phyloP scores from a whole-genome alignment of 2,329 filamentous ascomycete species.

The Sarocladium oryzae region DNA sequence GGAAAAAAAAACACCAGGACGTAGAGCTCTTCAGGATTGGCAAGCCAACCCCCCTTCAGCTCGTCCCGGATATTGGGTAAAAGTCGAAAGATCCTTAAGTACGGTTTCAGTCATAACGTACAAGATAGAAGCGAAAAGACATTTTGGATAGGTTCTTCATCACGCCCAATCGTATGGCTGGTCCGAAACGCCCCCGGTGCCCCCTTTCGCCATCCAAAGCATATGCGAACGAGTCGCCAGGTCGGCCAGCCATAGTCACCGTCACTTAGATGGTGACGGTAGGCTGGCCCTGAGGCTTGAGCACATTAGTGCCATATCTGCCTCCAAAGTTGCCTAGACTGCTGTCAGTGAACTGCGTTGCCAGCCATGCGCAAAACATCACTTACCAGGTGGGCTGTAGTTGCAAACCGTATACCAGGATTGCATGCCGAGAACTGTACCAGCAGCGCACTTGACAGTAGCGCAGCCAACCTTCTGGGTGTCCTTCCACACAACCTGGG shows the following conservation, averaged over 20 bases:
- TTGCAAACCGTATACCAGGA: constrained; percentile 84
- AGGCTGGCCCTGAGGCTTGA: constrained; percentile 26
- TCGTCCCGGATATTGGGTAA: constrained; percentile 2
- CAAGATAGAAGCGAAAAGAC: constrained; percentile 26
- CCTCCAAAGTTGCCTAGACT: constrained; percentile 45
- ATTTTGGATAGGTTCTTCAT: background rate
- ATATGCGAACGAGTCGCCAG: background rate
- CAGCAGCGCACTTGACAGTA: constrained; percentile 60
- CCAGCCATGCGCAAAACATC: background rate
- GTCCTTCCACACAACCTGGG: constrained; percentile 36
- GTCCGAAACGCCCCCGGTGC: background rate
- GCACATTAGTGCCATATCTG: constrained; percentile 43
- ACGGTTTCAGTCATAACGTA: constrained; percentile 26
- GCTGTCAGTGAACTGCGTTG: constrained; percentile 1
- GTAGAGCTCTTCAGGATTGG: too few relatives aligned
- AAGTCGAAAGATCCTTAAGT: constrained; percentile 24
- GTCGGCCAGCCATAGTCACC: background rate
- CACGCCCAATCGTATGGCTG: background rate
- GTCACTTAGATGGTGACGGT: constrained; percentile 20
- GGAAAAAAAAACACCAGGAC: constrained; percentile 13
- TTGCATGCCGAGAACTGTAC: constrained; percentile 37
- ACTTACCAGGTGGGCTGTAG: constrained; percentile 68
- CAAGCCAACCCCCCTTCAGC: background rate
- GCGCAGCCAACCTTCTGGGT: constrained; percentile 43
- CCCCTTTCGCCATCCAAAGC: background rate